These are phyloP conservation scores for Alternaria rosae DNA, from an alignment of 2,329 filamentous ascomycete species.

Conservation along the genomic window DNA sequence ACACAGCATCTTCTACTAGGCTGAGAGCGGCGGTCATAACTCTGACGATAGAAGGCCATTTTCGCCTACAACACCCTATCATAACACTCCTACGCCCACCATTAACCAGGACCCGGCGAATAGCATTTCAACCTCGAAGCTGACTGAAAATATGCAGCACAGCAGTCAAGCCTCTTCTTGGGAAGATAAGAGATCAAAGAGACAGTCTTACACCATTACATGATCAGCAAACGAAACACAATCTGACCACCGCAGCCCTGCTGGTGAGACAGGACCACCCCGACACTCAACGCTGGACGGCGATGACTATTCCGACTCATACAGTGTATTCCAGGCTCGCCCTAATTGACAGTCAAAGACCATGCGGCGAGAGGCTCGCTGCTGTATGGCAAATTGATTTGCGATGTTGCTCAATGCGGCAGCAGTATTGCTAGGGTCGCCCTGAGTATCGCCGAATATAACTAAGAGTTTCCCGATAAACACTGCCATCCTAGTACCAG, in stretches of 20 bases:
- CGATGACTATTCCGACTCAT: background rate
- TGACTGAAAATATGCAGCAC: background rate
- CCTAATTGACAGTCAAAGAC: background rate
- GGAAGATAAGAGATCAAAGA: background rate
- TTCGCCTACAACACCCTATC: slow-evolving; percentile 17
- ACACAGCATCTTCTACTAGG: slow-evolving; percentile 10
- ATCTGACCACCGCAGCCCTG: background rate
- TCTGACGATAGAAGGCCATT: background rate
- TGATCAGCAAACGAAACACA: background rate
- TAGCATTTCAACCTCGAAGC: background rate
- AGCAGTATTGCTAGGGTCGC: background rate
- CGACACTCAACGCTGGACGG: background rate
- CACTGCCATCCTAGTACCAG: background rate
- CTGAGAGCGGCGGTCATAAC: background rate
- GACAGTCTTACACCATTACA: background rate
- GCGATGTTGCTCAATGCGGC: background rate
- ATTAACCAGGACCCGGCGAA: background rate
- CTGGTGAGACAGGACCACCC: background rate
- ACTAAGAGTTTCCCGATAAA: background rate
- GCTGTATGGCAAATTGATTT: background rate
- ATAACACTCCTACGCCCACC: slow-evolving; percentile 9
- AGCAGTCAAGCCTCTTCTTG: background rate
- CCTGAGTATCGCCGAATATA: background rate
- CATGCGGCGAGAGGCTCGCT: background rate
- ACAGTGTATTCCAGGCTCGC: background rate